Evolutionary conservation across 768 basidiomycete species (phyloP), one percentile per base, ranked within the genome.

Genomic region (Russula virescens): DNA sequence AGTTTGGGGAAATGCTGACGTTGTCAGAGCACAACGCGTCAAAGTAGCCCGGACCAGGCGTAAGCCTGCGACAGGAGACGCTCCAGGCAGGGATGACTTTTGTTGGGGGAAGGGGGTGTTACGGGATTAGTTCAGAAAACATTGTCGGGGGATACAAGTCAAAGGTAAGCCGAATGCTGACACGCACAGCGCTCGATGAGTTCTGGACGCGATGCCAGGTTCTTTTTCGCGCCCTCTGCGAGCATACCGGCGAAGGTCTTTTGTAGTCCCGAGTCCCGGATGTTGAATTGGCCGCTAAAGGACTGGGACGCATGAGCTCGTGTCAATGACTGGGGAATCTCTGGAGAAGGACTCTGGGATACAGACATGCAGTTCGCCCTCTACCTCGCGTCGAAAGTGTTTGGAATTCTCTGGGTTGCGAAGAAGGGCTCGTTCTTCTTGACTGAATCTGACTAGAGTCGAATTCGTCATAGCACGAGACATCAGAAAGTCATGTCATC

Each of bases 11-110:
- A 14, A 38, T 38, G 38, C 73, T 38, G 62, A 83, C 86, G 68
- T 87, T 87, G 64, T 83, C 81, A 72, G 81, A 77, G 62, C 81
- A 83, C 2, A 88, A 72, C 0, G 86, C 83, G 66, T 87, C 84
- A 35, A 88, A 77, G 69, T 85, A 88, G 7, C 86, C 85, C 11
- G 83, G 83, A 0, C 85, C 86, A 1, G 85, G 84, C 0, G 87
- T 88, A 52, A 87, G 71, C n/a, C 86, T 77, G 28, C 85, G 77
- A 71, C 85, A 88, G 5, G 75, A 78, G 18, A 85, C 79, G 6
- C 79, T 74, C 66, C 86, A 87, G 50, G 80, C 74, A 14, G 86
- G 84, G 26, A 85, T 75, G n/a, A 86, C 83, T 84, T 40, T 62
- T 50, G 26, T 62, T 34, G 26, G 42, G 42, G 18, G 13, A 38